Evolutionary conservation across 805 yeast genomes (phyloP).

Genomic region (Ogataea nonfermentans): DNA sequence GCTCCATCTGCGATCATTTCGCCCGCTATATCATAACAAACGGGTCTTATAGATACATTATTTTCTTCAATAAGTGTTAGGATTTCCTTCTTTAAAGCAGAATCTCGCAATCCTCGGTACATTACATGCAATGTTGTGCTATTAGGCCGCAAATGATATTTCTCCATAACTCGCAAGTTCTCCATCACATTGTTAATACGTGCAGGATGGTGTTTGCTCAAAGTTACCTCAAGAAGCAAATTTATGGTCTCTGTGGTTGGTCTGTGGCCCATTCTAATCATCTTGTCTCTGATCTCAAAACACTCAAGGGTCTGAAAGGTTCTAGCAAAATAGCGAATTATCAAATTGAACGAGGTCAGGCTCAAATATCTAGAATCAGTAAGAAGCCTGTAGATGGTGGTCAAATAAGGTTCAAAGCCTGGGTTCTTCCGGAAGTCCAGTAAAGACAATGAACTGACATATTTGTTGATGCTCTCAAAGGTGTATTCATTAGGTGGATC

Average conservation of each 20-base stretch:
- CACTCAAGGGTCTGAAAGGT: conserved; percentile 14
- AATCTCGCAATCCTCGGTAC: conserved; percentile 13
- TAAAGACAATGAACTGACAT: conserved; percentile 7
- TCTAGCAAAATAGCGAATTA: conserved; percentile 13
- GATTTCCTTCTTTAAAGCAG: conserved; percentile 4
- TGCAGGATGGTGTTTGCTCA: conserved; percentile 13
- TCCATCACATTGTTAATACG: conserved; percentile 12
- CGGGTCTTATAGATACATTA: conserved; percentile 3
- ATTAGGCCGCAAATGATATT: conserved; percentile 9
- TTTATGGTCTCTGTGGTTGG: conserved; percentile 15
- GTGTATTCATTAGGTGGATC: conserved; percentile 6
- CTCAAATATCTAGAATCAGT: conserved; percentile 10
- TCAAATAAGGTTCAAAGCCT: conserved; percentile 5
- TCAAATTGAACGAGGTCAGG: conserved; percentile 11
- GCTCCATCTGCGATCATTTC: conserved; percentile 2
- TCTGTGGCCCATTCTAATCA: conserved; percentile 11
- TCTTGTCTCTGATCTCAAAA: conserved; percentile 12
- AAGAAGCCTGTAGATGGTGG: conserved; percentile 10
- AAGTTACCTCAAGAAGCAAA: conserved; percentile 10
- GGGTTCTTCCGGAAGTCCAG: conserved; percentile 7
- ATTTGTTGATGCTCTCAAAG: conserved; percentile 8
- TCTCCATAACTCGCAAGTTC: conserved; percentile 6
- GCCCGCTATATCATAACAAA: conserved; percentile 4
- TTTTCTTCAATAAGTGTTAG: conserved; percentile 5
- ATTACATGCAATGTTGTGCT: conserved; percentile 12